Base-by-base conservation (phyloP, 148 eudicot species). In the Rhododendron kiyosumense region DNA sequence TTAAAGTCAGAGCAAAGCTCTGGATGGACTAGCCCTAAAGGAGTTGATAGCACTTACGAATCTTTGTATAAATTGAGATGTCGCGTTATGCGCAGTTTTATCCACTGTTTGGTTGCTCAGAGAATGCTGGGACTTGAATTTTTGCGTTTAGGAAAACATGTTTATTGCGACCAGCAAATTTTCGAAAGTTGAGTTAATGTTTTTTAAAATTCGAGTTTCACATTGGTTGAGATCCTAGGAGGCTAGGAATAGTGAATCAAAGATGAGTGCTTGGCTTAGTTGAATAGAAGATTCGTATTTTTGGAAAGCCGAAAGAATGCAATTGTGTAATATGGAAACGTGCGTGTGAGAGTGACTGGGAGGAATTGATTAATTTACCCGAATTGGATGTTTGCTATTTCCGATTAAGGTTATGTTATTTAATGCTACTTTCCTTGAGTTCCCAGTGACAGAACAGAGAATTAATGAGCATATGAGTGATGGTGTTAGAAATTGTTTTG, bases 401-500 rank as follows among this genome's bases (percentile, higher is more conserved):
- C 24, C 7, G 17, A 26, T 45, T 2, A 48, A 13, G 17, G 76
- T 71, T 28, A 71, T 13, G 18, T 30, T 71, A 28, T 30, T 71
- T 71, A 5, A 1, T 30, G 41, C 20, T 71, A 14, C 17, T 75
- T 52, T 75, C 81, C 8, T 52, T 34, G 5, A 22, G 32, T 22
- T 75, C 30, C 54, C 22, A 30, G 79, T 76, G 79, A 36, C 81
- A 24, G 12, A 45, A 34, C 1, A 63, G 41, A 32, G 49, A 14
- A 24, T 18, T 30, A 7, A 32, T 73, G 61, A 17, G 49, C 48
- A 17, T 48, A 84, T 18, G 63, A 80, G 41, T 80, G 51, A 8
- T 13, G 57, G 36, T 14, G 10, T 52, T 30, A 84, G 83, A 84
- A 84, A 87, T 28, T 88, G 57, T 73, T 69, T 79, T 82, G 85